Conservation (phyloP, 2,329 filamentous ascomycete species). For the Lomentospora prolificans region DNA sequence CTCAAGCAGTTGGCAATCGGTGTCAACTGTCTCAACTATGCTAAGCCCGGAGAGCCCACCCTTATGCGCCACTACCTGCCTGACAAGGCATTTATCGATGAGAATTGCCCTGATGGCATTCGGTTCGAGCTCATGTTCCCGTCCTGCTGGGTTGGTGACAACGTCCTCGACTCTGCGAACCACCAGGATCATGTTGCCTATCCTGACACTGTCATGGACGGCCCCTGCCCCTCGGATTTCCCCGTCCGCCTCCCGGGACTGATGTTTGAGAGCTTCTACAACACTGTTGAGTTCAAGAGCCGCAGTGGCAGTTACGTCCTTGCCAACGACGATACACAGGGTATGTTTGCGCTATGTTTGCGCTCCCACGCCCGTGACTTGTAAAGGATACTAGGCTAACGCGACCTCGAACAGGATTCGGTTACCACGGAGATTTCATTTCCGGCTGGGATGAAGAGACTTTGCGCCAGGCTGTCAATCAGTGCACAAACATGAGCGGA, state of each 20-base stretch:
- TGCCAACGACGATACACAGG: constrained; percentile 67
- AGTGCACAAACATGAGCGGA: constrained; percentile 64
- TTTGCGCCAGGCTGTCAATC: constrained; percentile 61
- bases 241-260: constrained; percentile 61
- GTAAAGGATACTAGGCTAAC: too few relatives aligned
- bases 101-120: constrained; percentile 71
- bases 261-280: constrained; percentile 80
- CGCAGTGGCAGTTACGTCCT: constrained; percentile 62
- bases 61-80: constrained; percentile 76
- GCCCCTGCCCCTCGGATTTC: constrained; percentile 62
- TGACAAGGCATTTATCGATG: constrained; percentile 68
- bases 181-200: constrained; percentile 66
- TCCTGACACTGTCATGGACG: constrained; percentile 65
- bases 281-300: constrained; percentile 55
- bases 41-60: constrained; percentile 53
- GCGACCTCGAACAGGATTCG: constrained; percentile 56
- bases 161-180: constrained; percentile 44
- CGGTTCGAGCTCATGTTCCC: constrained; percentile 82
- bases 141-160: constrained; percentile 75
- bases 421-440: constrained; percentile 74
- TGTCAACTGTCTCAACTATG: constrained; percentile 92
- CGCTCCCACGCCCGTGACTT: too few relatives aligned
- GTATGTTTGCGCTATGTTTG: too few relatives aligned
- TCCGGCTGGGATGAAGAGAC: constrained; percentile 64
- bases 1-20: constrained; percentile 75